Conservation (phyloP, 2,329 filamentous ascomycete species). For the Pseudocercospora vitis region DNA sequence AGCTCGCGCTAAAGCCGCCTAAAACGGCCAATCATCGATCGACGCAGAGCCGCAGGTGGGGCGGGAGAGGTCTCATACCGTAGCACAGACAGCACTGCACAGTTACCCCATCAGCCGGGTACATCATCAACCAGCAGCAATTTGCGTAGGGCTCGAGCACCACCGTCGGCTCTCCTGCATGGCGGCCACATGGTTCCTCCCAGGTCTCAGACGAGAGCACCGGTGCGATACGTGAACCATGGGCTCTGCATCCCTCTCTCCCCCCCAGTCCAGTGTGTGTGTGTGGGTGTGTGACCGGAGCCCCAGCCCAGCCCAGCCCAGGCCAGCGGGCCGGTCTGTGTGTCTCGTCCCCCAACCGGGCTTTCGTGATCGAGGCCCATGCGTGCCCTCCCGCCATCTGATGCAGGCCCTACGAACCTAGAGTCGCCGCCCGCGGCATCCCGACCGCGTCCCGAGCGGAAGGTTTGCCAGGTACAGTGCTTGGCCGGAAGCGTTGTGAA, state of each 20-base stretch:
- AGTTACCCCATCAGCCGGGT: too few species aligned
- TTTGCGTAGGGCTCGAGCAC: constrained; percentile 2
- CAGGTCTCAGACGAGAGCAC: not conserved
- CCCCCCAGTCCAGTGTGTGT: too few species aligned
- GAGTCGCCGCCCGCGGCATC: constrained; percentile 1
- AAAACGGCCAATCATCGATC: constrained; percentile 2
- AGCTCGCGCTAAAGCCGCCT: not conserved
- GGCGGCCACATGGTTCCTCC: constrained; percentile 4
- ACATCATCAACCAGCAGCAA: too few species aligned
- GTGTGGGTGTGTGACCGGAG: constrained; percentile 1
- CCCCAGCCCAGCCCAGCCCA: too few species aligned
- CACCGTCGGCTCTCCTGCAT: constrained; percentile 1
- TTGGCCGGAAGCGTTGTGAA: not conserved
- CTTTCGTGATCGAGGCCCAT: not conserved
- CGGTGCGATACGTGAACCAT: not conserved
- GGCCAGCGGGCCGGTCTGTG: too few species aligned
- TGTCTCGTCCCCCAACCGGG: constrained; percentile 1
- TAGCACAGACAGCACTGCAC: not conserved
- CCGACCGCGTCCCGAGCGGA: not conserved
- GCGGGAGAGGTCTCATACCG: not conserved
- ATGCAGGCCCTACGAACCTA: constrained; percentile 9
- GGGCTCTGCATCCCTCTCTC: not conserved
- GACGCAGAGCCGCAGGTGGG: constrained; percentile 1
- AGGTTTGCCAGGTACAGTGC: not conserved
- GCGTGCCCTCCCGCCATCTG: not conserved